phyloP scores from a whole-genome alignment of 805 yeast species.

The Yamadazyma nakazawae region DNA sequence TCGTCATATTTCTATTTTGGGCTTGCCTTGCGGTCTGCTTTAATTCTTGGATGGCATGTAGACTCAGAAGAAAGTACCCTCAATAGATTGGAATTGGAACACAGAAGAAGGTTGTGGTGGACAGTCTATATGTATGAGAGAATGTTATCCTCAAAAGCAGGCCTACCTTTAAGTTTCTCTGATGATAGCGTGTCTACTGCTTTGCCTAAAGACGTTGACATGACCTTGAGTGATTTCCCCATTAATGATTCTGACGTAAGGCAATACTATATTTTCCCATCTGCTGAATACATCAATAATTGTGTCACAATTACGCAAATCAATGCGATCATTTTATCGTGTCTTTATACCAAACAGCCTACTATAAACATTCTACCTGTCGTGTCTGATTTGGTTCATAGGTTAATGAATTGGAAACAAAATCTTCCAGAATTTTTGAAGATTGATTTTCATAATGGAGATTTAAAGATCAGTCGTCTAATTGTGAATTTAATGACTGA shows the following conservation, averaged over 20 bases:
- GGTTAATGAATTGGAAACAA: slow-evolving; percentile 65
- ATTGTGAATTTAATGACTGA: slow-evolving; percentile 77
- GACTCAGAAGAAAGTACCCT: slow-evolving; percentile 67
- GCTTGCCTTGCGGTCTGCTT: slow-evolving; percentile 66
- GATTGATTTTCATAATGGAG: slow-evolving; percentile 56
- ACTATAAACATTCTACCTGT: slow-evolving; percentile 72
- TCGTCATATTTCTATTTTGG: slow-evolving; percentile 82
- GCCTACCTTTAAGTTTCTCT: slow-evolving; percentile 72
- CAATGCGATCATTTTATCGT: slow-evolving; percentile 67
- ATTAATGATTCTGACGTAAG: slow-evolving; percentile 48
- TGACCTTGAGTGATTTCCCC: slow-evolving; percentile 41
- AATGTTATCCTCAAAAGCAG: slow-evolving; percentile 80
- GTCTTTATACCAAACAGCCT: slow-evolving; percentile 72
- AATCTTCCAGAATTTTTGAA: slow-evolving; percentile 60
- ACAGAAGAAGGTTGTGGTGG: slow-evolving; percentile 48
- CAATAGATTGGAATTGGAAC: slow-evolving; percentile 53
- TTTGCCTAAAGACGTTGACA: slow-evolving; percentile 68
- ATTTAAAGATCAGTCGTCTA: slow-evolving; percentile 58
- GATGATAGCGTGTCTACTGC: slow-evolving; percentile 80
- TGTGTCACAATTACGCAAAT: slow-evolving; percentile 78
- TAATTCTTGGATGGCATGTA: slow-evolving; percentile 77
- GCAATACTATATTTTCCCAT: slow-evolving; percentile 70
- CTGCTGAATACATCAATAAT: slow-evolving; percentile 71
- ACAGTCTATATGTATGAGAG: slow-evolving; percentile 54
- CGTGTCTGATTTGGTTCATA: slow-evolving; percentile 64